Evolutionary conservation across 306 rosid species (phyloP).

Genomic region (Crataegus laevigata): DNA sequence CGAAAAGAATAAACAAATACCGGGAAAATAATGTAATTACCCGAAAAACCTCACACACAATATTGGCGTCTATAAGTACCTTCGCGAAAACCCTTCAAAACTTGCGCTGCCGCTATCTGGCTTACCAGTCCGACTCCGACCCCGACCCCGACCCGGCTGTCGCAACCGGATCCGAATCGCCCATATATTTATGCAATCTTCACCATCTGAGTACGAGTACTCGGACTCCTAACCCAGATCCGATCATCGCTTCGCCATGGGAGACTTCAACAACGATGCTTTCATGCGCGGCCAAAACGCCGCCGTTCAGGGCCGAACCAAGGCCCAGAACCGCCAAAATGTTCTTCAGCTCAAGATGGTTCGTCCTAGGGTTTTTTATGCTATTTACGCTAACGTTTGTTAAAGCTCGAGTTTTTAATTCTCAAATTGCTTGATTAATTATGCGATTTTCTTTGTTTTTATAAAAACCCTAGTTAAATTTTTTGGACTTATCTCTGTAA

Average conservation of each 20-base stretch:
- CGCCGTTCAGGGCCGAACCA: constrained; percentile 98
- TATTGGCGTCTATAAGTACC: constrained; percentile 11
- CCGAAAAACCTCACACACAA: neutral
- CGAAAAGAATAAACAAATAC: neutral
- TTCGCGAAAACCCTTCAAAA: neutral
- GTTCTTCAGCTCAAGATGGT: constrained; percentile 98
- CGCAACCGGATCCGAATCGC: constrained; percentile 17
- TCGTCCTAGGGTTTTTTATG: neutral
- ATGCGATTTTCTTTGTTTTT: neutral
- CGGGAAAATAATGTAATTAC: neutral
- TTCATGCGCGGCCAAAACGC: constrained; percentile 95
- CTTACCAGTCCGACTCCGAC: neutral
- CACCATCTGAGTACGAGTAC: constrained; percentile 4
- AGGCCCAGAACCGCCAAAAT: constrained; percentile 93
- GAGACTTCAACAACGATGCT: constrained; percentile 62
- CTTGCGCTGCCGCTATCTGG: constrained; percentile 17
- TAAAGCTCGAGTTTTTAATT: neutral
- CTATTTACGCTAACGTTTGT: neutral
- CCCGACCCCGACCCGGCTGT: constrained; percentile 4
- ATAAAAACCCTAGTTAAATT: neutral
- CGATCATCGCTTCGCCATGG: constrained; percentile 50
- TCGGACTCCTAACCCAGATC: neutral
- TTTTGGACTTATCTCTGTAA: neutral
- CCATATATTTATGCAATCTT: constrained; percentile 4
- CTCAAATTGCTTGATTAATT: neutral